These are phyloP conservation scores for Monosporascus sp. DNA, from an alignment of 2,329 filamentous ascomycete genomes.

Conservation along the genomic window DNA sequence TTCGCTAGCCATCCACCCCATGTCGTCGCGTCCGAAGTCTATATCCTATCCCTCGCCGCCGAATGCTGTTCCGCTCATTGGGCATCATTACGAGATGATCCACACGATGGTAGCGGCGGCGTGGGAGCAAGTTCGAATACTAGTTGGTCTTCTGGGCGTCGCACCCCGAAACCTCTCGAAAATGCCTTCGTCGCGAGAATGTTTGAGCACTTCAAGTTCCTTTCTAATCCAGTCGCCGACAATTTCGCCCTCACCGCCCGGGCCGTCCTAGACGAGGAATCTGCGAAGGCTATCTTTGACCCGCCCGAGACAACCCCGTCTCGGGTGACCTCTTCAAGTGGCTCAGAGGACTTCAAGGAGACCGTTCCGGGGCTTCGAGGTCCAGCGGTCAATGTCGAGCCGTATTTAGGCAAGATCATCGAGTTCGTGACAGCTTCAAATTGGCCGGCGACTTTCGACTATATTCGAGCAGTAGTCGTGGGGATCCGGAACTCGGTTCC, in stretches of 20 bases:
- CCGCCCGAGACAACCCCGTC: conserved; percentile 19
- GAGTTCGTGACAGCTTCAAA: conserved; percentile 62
- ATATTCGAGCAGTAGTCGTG: conserved; percentile 49
- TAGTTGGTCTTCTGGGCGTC: not conserved
- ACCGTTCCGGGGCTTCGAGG: conserved; percentile 27
- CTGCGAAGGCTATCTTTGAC: conserved; percentile 51
- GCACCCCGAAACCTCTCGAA: conserved; percentile 37
- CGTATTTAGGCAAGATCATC: conserved; percentile 49
- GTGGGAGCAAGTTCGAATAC: conserved; percentile 1
- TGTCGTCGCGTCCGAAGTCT: conserved; percentile 59
- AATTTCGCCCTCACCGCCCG: conserved; percentile 50
- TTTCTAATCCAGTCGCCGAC: conserved; percentile 56
- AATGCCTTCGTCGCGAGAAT: conserved; percentile 48
- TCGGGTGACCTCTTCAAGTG: conserved; percentile 23
- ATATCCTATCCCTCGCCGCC: conserved; percentile 57
- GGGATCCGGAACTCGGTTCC: conserved; percentile 41
- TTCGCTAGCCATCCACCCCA: conserved; percentile 51
- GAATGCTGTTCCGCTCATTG: conserved; percentile 62
- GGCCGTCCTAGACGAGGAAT: conserved; percentile 45
- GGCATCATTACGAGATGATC: conserved; percentile 34
- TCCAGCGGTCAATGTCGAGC: conserved; percentile 45
- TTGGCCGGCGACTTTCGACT: conserved; percentile 56
- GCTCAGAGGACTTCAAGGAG: conserved; percentile 33
- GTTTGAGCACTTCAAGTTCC: conserved; percentile 49
- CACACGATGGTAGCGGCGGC: not conserved